Evolutionary conservation across 2,329 filamentous ascomycete genomes (phyloP), one percentile per base, ranked within the genome.

Genomic region (Rhinocladiella similis): DNA sequence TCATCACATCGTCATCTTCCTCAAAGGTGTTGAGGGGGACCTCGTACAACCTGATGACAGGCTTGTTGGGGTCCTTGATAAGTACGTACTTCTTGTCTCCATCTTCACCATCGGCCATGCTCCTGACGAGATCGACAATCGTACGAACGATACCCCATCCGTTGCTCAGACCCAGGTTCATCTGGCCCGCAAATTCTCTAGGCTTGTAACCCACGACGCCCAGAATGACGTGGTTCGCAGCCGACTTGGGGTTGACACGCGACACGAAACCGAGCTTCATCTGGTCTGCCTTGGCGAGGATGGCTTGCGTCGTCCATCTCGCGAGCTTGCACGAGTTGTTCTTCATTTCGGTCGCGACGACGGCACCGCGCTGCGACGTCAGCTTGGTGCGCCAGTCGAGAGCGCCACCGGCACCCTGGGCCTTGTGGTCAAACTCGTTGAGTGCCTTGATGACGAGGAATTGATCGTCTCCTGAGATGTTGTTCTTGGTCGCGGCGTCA

Each of bases 261-360:
- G 93, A 97, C 62, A 99, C 91, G 78, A 99, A 99, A 68, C 93
- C 94, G 73, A 99, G 86, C 82, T 97, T 99, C 91, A 99, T 97
- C 65, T 91, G 82, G 72, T 99, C 94, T n/a, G 94, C 92, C 78
- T 92, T 92, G 73, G 93, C 92, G 56, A 99, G 85, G 70, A 99
- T 97, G 70, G 89, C 90, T 81, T 99, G 94, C 42, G 93, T 91
- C 29, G 94, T 96, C 94, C 94, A 99, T 73, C 94, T 83, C 56
- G 94, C 94, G 62, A 99, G 87, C 82, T 99, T 99, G 88, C 91
- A 96, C 71, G 87, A 91, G 84, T 99, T 99, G 85, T 99, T 99
- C 90, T 99, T 99, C 94, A 99, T 99, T 81, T 99, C 94, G 12
- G 94, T 99, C 18, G 94, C 94, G 22, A 99, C 89, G 42, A 99